phyloP scores from a whole-genome alignment of 768 basidiomycete genomes.

The Tulasnella sp. region DNA sequence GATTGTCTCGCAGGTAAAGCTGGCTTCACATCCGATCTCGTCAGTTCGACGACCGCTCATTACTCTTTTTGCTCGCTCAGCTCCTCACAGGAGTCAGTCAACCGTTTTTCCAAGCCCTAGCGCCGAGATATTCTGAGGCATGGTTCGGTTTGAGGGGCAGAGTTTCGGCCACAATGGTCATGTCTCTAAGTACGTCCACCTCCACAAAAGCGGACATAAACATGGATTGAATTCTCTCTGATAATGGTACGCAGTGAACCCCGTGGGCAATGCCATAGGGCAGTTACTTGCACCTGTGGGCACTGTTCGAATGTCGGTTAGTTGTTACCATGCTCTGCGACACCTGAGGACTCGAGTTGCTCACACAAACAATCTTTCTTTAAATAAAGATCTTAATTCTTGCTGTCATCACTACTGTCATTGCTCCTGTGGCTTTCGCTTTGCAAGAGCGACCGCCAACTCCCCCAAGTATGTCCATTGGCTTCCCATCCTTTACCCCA shows the following conservation, averaged over 20 bases:
- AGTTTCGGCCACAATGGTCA: slow-evolving; percentile 66
- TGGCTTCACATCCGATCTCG: neutral
- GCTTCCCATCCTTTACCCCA: neutral
- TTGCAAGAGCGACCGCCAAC: slow-evolving; percentile 57
- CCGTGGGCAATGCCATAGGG: slow-evolving; percentile 63
- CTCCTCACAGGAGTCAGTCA: slow-evolving; percentile 56
- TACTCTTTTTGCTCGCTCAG: slow-evolving; percentile 32
- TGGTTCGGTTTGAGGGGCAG: slow-evolving; percentile 75
- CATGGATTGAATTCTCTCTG: neutral
- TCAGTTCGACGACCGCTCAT: neutral
- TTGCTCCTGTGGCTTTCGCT: slow-evolving; percentile 50
- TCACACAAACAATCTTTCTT: neutral
- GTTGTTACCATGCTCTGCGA: slow-evolving; percentile 26
- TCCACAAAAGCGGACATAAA: neutral
- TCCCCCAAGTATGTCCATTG: slow-evolving; percentile 60
- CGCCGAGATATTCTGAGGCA: slow-evolving; percentile 70
- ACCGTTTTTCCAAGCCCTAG: slow-evolving; percentile 67
- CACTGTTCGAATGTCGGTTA: slow-evolving; percentile 50
- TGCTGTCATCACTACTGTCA: slow-evolving; percentile 60
- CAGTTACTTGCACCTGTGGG: slow-evolving; percentile 63
- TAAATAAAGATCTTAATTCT: slow-evolving; percentile 35
- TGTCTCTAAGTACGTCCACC: slow-evolving; percentile 37
- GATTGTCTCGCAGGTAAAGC: slow-evolving; percentile 58
- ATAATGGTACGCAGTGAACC: slow-evolving; percentile 47
- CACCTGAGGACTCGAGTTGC: neutral